Base-by-base conservation (phyloP, 805 yeast genomes). In the Wickerhamiella sergipiensis region DNA sequence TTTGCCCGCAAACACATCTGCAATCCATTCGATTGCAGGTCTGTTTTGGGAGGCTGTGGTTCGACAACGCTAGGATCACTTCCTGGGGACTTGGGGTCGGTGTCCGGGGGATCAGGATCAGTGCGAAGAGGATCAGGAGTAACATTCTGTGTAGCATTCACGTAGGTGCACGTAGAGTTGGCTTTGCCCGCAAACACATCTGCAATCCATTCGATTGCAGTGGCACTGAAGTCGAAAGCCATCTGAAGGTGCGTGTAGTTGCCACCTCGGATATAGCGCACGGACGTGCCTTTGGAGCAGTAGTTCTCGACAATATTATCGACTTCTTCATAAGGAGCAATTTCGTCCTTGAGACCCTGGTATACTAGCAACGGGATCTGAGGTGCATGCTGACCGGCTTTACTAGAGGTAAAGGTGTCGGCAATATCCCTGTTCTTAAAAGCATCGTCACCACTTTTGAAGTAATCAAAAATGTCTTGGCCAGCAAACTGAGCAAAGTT, bases 301-400 rank as follows among this genome's bases (percentile, higher is more conserved):
- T 46, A 51, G 38, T 26, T 24, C 23, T 47, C 46, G 17, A 51
- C 48, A 29, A 26, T 22, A 6, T 38, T 17, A 29, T 58, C 62
- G 12, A 59, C 62, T 22, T 18, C 44, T 2, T 17, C 47, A 40
- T 50, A 36, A n/a, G 56, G 57, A 23, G 49, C 59, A 31, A 59
- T 50, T 43, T 57, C 59, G 44, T 60, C 64, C 19, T 45, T 29
- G 12, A 47, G 50, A 24, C 62, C 59, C 31, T 60, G 58, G 49
- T 57, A 59, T 13, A 60, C 53, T 38, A 46, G 53, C 50, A 59
- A 24, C 2, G 61, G 64, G 26, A 51, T 40, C 10, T 38, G 38
- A 2, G 59, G 61, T 6, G 50, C 36, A 9, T 51, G 19, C 18
- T 22, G 49, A 15, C 59, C 61, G 49, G 54, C 43, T 10, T 55